Evolutionary conservation across 768 basidiomycete species (phyloP), one percentile per base, ranked within the genome.

Genomic region (Termitomyces sp.): DNA sequence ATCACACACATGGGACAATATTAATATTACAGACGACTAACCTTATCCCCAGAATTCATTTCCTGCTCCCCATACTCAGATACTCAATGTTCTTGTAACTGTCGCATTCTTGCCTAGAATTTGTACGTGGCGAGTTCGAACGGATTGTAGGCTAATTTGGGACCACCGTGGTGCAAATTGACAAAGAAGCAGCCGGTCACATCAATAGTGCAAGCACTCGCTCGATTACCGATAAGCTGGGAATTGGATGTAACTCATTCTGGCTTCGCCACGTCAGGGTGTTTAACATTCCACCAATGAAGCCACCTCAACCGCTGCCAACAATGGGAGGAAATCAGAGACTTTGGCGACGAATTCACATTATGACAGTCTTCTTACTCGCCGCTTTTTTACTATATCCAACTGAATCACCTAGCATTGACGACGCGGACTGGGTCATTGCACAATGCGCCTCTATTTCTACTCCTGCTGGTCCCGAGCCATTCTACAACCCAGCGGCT

Each of bases 401-500:
- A 6, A 37, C 12, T 18, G 15, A 47, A 18, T 30, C 6, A 30
- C 54, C 33, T 7, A 49, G 31, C 31, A 16, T 18, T 15, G 30
- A 24, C 27, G 45, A 58, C 0, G 12, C 54, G 22, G 50, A 52
- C 13, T 31, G 46, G 33, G n/a, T 48, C 9, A 9, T 58, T 13
- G 37, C 58, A 41, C 61, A 51, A 47, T 65, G 64, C 37, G 37
- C 59, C 41, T 55, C 61, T 33, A 55, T 65, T 20, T 20, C 57
- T 9, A 57, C 41, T 31, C 54, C 59, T 22, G 64, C 64, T 22
- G 64, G 64, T 15, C 64, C 61, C 33, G 54, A 41, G n/a, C 36
- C 51, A 20, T 50, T 42, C 4, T 63, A 57, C 27, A 33, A 51
- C 22, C 46, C 61, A n/a, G 36, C 45, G 9, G 54, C 16, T 34